These are phyloP conservation scores for Dimocarpus longan DNA, from an alignment of 345 rosid species.

Conservation along the genomic window DNA sequence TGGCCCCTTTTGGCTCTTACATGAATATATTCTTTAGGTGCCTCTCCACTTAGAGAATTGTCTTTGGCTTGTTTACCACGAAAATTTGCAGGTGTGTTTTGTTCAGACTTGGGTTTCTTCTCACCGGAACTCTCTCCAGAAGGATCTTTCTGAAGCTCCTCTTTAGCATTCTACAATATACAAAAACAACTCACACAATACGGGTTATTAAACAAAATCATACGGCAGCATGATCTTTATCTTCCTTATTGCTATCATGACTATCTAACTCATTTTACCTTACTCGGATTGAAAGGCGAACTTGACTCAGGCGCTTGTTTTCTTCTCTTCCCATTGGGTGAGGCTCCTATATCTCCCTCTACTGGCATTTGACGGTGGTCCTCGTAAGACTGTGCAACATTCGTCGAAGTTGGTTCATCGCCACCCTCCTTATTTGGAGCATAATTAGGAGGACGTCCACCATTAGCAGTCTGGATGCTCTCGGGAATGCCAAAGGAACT, in stretches of 20 bases:
- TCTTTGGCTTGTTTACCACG: constrained; percentile 63
- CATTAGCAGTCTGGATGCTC: constrained; percentile 37
- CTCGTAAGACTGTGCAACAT: constrained; percentile 43
- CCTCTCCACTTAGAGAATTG: constrained; percentile 62
- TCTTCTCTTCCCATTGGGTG: constrained; percentile 60
- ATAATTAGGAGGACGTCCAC: constrained; percentile 40
- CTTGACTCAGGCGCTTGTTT: constrained; percentile 48
- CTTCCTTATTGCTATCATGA: constrained; percentile 4
- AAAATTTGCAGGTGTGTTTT: constrained; percentile 38
- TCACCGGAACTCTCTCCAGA: constrained; percentile 51
- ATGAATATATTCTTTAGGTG: constrained; percentile 81
- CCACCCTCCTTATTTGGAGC: constrained; percentile 43
- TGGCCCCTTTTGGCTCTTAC: constrained; percentile 96
- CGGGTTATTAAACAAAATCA: constrained; percentile 6
- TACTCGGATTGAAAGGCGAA: constrained; percentile 44
- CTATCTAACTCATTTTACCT: constrained; percentile 47
- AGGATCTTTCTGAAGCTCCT: constrained; percentile 47
- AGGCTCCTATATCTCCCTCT: constrained; percentile 45
- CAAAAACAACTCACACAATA: constrained; percentile 10
- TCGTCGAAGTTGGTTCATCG: constrained; percentile 43
- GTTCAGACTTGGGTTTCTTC: constrained; percentile 63
- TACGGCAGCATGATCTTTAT: background rate
- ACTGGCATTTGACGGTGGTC: constrained; percentile 53
- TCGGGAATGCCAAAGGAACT: constrained; percentile 46
- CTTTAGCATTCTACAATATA: constrained; percentile 51